phyloP scores from a whole-genome alignment of 2,329 filamentous ascomycete species.

The Trichoderma gracile region DNA sequence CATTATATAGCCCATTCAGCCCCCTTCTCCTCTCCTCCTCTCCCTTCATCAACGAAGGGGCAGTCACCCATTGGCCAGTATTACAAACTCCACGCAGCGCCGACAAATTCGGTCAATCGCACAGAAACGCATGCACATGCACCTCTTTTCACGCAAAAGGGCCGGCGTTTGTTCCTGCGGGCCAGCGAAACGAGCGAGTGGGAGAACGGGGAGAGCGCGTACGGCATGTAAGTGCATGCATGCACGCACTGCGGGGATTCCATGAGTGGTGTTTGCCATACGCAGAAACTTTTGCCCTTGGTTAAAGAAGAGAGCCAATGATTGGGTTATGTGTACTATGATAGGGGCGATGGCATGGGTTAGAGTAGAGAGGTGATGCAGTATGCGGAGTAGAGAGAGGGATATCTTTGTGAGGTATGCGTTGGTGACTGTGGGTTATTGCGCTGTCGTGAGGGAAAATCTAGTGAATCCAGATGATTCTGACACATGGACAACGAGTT shows the following conservation, averaged over 20 bases:
- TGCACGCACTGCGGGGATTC: slow-evolving; percentile 6
- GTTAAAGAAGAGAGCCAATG: neutral
- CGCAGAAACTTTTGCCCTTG: too few species aligned
- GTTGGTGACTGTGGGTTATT: neutral
- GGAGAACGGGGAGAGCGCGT: neutral
- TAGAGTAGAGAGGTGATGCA: slow-evolving; percentile 2
- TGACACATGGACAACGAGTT: neutral
- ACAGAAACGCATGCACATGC: slow-evolving; percentile 19
- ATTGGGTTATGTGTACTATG: neutral
- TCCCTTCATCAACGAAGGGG: neutral
- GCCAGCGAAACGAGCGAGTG: slow-evolving; percentile 7
- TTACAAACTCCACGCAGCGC: neutral
- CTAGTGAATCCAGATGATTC: neutral
- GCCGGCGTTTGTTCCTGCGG: slow-evolving; percentile 3
- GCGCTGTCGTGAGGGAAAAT: neutral
- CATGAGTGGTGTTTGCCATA: neutral
- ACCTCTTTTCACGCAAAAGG: slow-evolving; percentile 8
- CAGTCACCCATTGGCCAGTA: neutral
- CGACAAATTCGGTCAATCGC: neutral
- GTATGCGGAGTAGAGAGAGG: neutral
- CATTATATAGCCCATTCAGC: slow-evolving; percentile 12
- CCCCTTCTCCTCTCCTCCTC: too few species aligned
- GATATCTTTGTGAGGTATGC: neutral
- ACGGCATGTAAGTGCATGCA: slow-evolving; percentile 24
- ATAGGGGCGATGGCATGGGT: neutral